A percentile compares a stretch with the other conserved stretches of the same genome.
Evolutionary conservation across 2,329 filamentous ascomycete species (phyloP).

Genomic region (Ceratocystiopsis sp.): DNA sequence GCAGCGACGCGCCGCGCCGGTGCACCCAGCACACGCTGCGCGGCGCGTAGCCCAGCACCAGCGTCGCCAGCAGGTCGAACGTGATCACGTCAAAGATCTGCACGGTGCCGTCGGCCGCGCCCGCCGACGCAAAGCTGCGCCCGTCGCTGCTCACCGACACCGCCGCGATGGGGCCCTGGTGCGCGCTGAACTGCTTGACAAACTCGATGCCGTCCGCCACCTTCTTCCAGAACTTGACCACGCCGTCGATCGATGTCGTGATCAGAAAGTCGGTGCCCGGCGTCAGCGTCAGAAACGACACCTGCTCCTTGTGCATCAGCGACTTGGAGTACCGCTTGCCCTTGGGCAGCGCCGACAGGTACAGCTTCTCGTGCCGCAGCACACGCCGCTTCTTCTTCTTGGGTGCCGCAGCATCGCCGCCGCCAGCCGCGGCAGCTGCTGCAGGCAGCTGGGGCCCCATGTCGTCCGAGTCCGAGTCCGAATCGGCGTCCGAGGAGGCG

Average conservation of each 20-base stretch:
- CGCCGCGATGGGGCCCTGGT: constrained; percentile 66
- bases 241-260: constrained; percentile 84
- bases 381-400: constrained; percentile 76
- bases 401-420: constrained; percentile 43
- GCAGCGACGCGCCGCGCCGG: constrained; percentile 68
- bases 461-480: constrained; percentile 44
- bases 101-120: constrained; percentile 51
- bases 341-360: constrained; percentile 72
- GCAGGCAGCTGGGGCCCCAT: constrained; percentile 86
- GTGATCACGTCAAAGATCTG: constrained; percentile 74
- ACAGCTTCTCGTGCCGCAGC: constrained; percentile 88
- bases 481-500: constrained; percentile 2
- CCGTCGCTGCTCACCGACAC: constrained; percentile 82
- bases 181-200: constrained; percentile 92
- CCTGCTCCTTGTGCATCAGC: constrained; percentile 94
- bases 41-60: constrained; percentile 59
- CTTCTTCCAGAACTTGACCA: constrained; percentile 99
- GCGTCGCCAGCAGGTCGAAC: constrained; percentile 71
- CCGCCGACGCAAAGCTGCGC: constrained; percentile 80
- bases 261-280: constrained; percentile 89
- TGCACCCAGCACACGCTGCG: constrained; percentile 87
- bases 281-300: constrained; percentile 76
- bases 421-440: constrained; percentile 49
- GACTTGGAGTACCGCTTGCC: constrained; percentile 81
- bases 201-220: constrained; percentile 81